Evolutionary conservation across 2,329 filamentous ascomycete genomes (phyloP), one percentile per base, ranked within the genome.

Genomic region (Trichophaea hybrida): DNA sequence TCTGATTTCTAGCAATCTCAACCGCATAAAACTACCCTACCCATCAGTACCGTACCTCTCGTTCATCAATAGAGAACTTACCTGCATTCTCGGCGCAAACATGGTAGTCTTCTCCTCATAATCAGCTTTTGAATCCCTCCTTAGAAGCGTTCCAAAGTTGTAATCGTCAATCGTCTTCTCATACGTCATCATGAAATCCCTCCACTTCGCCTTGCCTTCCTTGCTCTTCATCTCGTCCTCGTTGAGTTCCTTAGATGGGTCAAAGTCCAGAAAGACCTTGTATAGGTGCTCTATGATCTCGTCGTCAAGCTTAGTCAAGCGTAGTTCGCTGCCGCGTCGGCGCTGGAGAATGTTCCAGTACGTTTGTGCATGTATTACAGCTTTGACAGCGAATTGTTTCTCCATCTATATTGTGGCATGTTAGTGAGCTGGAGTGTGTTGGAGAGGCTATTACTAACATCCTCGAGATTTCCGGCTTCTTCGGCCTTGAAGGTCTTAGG

Each of bases 141-240:
- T 82, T 68, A 98, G 73, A 80, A 98, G 90, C 37, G 93, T 96
- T 59, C 93, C 93, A 73, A 96, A 98, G 77, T 96, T 98, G 78
- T 84, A 98, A 74, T 98, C 94, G 65, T 93, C 85, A n/a, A 98
- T 77, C 74, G 81, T 91, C 74, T 94, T 90, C 75, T 97, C 89
- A 73, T 96, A 98, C 64, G 79, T 77, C 78, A 86, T 90, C 80
- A 96, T 86, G 75, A 96, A 98, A 66, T 85, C 86, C 69, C 93
- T 83, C 93, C 93, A 98, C 71, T 80, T 80, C 74, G 94, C 88
- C 78, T 98, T 98, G 71, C 91, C 91, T 12, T 77, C 74, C 76
- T 94, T 94, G 80, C 88, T 96, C 83, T 98, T 98, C 91, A 98
- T 96, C 68, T 86, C 78, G 68, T 95, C 85, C 75, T 98, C 93